Conservation (phyloP, 345 rosid genomes). For the Melastoma malabathricum region DNA sequence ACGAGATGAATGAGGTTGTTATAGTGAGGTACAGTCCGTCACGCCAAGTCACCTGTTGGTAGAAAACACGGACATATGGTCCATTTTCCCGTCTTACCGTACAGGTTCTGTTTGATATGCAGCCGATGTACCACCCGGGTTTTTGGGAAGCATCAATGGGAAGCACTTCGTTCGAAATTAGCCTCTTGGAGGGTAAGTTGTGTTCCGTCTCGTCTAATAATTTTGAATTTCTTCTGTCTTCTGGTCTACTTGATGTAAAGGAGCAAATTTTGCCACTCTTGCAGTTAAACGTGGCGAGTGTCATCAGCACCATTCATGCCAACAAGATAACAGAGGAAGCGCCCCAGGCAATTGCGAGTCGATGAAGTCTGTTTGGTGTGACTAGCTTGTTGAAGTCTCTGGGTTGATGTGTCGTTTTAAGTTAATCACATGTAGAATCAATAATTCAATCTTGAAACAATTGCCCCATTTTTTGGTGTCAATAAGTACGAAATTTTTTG, state of each 20-base stretch:
- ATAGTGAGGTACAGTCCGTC: slow-evolving; percentile 45
- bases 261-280: no score
- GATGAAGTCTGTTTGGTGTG: slow-evolving; percentile 11
- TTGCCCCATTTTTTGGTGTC: no score
- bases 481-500: no score
- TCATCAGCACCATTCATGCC: slow-evolving; percentile 72
- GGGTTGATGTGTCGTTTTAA: no score
- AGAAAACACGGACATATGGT: no score
- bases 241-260: no score
- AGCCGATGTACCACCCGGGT: slow-evolving; percentile 69
- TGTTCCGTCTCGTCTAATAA: neutral
- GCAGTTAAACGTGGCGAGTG: slow-evolving; percentile 58
- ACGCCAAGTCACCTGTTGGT: neutral
- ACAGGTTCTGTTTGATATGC: slow-evolving; percentile 10
- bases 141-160: slow-evolving; percentile 70
- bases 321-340: slow-evolving; percentile 78
- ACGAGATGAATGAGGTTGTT: slow-evolving; percentile 81
- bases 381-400: no score
- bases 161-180: slow-evolving; percentile 48
- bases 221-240: no score
- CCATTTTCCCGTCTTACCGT: no score
- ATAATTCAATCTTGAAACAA: no score
- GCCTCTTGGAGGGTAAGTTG: slow-evolving; percentile 67
- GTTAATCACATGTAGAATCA: no score
- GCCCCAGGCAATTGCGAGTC: slow-evolving; percentile 46